These are phyloP conservation scores for Hymenoscyphus scutula DNA, from an alignment of 2,329 filamentous ascomycete species.

Conservation along the genomic window DNA sequence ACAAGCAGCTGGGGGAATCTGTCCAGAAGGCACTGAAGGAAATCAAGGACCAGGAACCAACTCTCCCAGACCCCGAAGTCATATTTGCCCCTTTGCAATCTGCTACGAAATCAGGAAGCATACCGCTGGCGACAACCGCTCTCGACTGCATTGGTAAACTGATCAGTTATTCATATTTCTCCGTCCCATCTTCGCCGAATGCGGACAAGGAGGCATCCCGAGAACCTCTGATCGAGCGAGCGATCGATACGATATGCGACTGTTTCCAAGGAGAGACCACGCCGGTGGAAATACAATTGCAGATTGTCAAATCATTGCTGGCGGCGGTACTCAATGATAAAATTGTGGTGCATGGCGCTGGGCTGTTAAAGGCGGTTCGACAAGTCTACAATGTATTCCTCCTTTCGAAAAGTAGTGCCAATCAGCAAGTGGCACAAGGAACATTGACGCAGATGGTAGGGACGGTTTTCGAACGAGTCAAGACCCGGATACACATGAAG, in stretches of 20 bases:
- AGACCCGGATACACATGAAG: constrained; percentile 80
- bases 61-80: constrained; percentile 83
- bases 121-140: constrained; percentile 81
- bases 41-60: constrained; percentile 79
- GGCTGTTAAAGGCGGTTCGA: constrained; percentile 90
- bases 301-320: constrained; percentile 95
- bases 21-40: constrained; percentile 78
- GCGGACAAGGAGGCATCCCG: constrained; percentile 41
- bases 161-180: constrained; percentile 98
- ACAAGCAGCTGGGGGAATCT: constrained; percentile 78
- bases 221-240: constrained; percentile 86
- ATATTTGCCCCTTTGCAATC: constrained; percentile 89
- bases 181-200: constrained; percentile 56
- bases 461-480: constrained; percentile 94
- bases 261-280: constrained; percentile 98
- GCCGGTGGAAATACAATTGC: constrained; percentile 85
- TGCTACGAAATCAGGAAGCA: constrained; percentile 81
- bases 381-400: constrained; percentile 99
- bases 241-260: constrained; percentile 98
- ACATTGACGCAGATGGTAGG: constrained; percentile 98
- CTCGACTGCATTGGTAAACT: constrained; percentile 98
- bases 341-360: constrained; percentile 95
- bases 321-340: constrained; percentile 97
- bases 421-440: constrained; percentile 95
- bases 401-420: constrained; percentile 86